Conservation (phyloP, 2,329 filamentous ascomycete species). For the Talaromyces sp. region DNA sequence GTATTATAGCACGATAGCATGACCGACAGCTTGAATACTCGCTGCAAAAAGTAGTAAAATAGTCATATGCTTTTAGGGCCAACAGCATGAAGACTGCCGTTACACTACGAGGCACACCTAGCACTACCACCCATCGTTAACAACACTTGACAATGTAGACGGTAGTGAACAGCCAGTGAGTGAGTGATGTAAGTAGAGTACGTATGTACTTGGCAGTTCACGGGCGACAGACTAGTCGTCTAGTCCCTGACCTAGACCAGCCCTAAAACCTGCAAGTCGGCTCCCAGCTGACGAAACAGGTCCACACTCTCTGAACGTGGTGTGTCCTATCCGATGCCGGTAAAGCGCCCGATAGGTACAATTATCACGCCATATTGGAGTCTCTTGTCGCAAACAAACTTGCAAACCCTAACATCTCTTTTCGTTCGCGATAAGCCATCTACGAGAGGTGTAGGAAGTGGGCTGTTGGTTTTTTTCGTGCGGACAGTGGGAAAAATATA, state of each 20-base stretch:
- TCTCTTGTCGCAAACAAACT: not conserved
- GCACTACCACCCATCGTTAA: not conserved
- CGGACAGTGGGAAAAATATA: not conserved
- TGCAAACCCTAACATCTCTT: not conserved
- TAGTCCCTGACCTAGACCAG: not conserved
- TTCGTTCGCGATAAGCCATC: not conserved
- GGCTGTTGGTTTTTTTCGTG: not conserved
- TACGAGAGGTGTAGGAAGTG: not conserved
- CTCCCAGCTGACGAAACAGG: not conserved
- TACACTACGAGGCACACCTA: not conserved
- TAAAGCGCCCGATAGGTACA: conserved; percentile 3
- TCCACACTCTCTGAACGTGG: not conserved
- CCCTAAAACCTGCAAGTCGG: not conserved
- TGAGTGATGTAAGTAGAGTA: no score
- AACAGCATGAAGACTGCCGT: not conserved
- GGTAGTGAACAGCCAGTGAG: not conserved
- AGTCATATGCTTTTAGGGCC: not conserved
- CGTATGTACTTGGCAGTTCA: no score
- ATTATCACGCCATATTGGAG: not conserved
- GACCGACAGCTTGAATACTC: not conserved
- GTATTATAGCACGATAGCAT: no score
- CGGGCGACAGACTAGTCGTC: not conserved
- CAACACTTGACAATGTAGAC: not conserved
- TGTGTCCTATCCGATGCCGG: not conserved
- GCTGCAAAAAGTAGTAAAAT: not conserved